Percentiles rank a stretch among this genome's conserved stretches.
Evolutionary conservation across 495 filamentous ascomycete species (phyloP).

Genomic region (Podospora conica): DNA sequence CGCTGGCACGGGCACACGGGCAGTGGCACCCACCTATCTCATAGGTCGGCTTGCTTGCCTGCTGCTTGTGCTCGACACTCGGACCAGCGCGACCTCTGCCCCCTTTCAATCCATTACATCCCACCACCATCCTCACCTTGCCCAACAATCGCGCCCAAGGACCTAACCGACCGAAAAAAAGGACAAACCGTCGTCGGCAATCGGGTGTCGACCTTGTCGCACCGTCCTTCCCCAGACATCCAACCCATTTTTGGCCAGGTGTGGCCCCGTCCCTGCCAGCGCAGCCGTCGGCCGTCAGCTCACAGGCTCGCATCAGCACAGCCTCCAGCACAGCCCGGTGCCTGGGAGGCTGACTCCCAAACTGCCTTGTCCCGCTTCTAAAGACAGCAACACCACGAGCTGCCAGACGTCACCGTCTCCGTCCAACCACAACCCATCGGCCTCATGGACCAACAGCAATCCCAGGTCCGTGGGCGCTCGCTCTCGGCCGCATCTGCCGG

Average conservation of each 20-base stretch:
- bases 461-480: slow-evolving; percentile 42
- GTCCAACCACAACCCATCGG: slow-evolving; percentile 14
- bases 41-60: too few species aligned
- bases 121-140: background rate
- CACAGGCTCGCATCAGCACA: slow-evolving; percentile 30
- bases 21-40: background rate
- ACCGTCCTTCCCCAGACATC: background rate
- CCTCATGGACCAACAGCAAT: slow-evolving; percentile 42
- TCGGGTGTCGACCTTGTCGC: background rate
- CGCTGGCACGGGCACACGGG: too few species aligned
- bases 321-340: slow-evolving; percentile 33
- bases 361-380: slow-evolving; percentile 34
- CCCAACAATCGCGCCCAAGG: background rate
- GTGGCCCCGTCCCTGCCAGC: slow-evolving; percentile 17
- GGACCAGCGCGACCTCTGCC: background rate
- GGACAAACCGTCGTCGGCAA: background rate
- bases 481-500: slow-evolving; percentile 35
- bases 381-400: slow-evolving; percentile 33
- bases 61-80: background rate
- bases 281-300: slow-evolving; percentile 18
- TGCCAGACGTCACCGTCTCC: background rate
- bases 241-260: slow-evolving; percentile 5
- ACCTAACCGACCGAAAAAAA: background rate
- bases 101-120: background rate
- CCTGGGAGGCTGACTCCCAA: slow-evolving; percentile 33